Evolutionary conservation across 2,329 filamentous ascomycete genomes (phyloP).

Genomic region (Albifimbria verrucaria): DNA sequence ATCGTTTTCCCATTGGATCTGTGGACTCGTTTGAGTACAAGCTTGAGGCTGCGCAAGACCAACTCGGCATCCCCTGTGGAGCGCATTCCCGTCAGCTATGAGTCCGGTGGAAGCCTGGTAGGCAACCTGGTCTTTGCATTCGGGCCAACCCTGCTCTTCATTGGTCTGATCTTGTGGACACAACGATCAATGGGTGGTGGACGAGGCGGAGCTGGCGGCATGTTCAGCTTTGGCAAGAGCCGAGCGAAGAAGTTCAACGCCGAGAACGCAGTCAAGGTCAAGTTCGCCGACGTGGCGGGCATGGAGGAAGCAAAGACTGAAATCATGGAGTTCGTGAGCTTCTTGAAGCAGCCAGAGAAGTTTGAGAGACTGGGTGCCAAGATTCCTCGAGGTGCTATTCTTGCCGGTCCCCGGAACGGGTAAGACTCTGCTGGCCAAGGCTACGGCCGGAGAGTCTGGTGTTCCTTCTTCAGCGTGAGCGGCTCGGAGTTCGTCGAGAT

Average conservation of each 20-base stretch:
- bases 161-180: conserved; percentile 78
- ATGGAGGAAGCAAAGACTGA: conserved; percentile 98
- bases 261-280: conserved; percentile 93
- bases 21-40: conserved; percentile 88
- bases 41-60: conserved; percentile 82
- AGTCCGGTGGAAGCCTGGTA: conserved; percentile 70
- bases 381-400: conserved; percentile 93
- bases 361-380: conserved; percentile 96
- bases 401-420: conserved; percentile 98
- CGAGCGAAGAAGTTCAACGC: conserved; percentile 97
- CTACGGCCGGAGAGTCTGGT: conserved; percentile 92
- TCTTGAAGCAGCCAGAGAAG: conserved; percentile 87
- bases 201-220: conserved; percentile 64
- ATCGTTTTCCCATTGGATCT: conserved; percentile 91
- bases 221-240: conserved; percentile 96
- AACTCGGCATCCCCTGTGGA: conserved; percentile 87
- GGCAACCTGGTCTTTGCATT: conserved; percentile 74
- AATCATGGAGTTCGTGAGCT: conserved; percentile 99
- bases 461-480: conserved; percentile 97
- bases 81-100: conserved; percentile 89
- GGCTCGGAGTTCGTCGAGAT: conserved; percentile 99
- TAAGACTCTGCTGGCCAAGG: conserved; percentile 96
- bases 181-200: conserved; percentile 70
- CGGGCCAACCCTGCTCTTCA: conserved; percentile 80
- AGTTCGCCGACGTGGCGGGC: conserved; percentile 93